Percentiles rank a stretch among this genome's conserved stretches.
Evolutionary conservation across 192 early-diverging fungal species (phyloP).

Genomic region (Obelidium mucronatum): DNA sequence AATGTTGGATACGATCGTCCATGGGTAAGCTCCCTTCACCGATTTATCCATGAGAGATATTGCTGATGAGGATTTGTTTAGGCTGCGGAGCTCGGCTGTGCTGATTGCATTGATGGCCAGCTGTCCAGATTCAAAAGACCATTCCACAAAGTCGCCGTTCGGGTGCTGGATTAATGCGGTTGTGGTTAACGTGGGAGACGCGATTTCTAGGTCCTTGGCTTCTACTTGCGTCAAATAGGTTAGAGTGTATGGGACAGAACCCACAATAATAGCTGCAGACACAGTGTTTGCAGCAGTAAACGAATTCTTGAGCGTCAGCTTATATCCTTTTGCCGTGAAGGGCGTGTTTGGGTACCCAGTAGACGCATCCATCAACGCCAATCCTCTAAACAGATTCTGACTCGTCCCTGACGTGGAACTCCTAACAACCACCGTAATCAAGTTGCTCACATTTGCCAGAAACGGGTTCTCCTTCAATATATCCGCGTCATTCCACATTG

Average conservation of each 20-base stretch:
- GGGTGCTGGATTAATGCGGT: not conserved
- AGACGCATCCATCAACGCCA: not conserved
- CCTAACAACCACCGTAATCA: constrained; percentile 1
- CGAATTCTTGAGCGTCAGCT: not conserved
- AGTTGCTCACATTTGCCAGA: not conserved
- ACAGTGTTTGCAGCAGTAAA: not conserved
- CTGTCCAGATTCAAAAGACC: too few species aligned
- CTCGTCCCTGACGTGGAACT: not conserved
- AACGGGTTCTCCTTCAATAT: not conserved
- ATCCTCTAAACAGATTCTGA: not conserved
- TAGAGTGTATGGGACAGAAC: not conserved
- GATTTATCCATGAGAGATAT: not conserved
- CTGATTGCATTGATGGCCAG: not conserved
- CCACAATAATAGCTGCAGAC: not conserved
- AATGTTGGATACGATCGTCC: constrained; percentile 19
- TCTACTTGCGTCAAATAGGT: constrained; percentile 4
- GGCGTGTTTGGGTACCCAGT: not conserved
- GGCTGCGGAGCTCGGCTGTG: not conserved
- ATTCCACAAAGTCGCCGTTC: constrained; percentile 2
- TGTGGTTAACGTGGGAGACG: not conserved
- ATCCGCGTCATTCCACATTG: constrained; percentile 11
- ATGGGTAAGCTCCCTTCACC: constrained; percentile 12
- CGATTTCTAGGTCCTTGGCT: not conserved
- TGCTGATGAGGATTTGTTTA: not conserved
- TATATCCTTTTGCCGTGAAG: not conserved